Evolutionary conservation across 2,329 filamentous ascomycete species (phyloP).

Genomic region (Ustulina deusta): DNA sequence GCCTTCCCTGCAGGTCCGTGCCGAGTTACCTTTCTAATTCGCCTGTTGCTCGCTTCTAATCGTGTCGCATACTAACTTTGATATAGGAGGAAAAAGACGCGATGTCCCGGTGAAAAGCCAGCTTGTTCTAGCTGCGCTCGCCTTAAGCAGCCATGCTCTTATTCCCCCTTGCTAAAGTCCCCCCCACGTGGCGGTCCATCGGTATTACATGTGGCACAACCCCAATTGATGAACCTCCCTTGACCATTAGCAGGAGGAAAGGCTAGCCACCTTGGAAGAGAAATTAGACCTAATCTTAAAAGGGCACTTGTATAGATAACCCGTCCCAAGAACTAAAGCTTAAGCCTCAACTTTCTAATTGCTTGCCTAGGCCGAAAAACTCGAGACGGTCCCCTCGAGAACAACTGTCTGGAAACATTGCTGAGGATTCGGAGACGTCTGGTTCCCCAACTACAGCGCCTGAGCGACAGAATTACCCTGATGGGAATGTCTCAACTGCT

Average conservation of each 20-base stretch:
- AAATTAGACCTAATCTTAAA: constrained; percentile 40
- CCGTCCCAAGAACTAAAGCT: background rate
- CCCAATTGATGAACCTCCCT: constrained; percentile 30
- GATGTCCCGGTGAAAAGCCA: constrained; percentile 40
- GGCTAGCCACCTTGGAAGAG: constrained; percentile 39
- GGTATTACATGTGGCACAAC: constrained; percentile 36
- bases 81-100: constrained; percentile 40
- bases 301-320: constrained; percentile 33
- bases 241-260: constrained; percentile 39
- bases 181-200: constrained; percentile 36
- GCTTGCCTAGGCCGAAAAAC: constrained; percentile 31
- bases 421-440: constrained; percentile 30
- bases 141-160: constrained; percentile 39
- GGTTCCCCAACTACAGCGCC: constrained; percentile 17
- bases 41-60: background rate
- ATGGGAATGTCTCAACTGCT: constrained; percentile 18
- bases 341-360: constrained; percentile 27
- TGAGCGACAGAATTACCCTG: constrained; percentile 25
- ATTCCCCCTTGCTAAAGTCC: constrained; percentile 33
- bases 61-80: constrained; percentile 18
- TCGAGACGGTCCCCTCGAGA: constrained; percentile 26
- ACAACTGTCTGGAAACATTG: constrained; percentile 17
- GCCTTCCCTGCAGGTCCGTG: constrained; percentile 40
- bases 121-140: constrained; percentile 38
- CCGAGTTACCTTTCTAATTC: constrained; percentile 8